These are phyloP conservation scores for Noccaea caerulescens DNA, from an alignment of 345 rosid species.

Conservation along the genomic window DNA sequence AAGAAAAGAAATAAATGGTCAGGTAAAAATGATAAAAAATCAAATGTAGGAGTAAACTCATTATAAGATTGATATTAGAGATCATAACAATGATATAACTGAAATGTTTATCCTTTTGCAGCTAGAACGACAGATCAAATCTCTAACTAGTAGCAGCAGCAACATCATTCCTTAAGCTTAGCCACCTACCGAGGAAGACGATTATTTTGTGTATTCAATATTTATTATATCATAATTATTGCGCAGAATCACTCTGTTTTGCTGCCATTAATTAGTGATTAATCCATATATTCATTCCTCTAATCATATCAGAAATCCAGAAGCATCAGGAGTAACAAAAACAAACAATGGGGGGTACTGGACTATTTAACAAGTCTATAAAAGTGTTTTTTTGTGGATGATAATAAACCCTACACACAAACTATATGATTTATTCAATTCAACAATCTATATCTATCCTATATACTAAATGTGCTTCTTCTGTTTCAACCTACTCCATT, in stretches of 20 bases:
- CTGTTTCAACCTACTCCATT: constrained; percentile 31
- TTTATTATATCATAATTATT: constrained; percentile 14
- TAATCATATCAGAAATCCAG: constrained; percentile 16
- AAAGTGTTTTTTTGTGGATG: neutral
- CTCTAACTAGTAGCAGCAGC: constrained; percentile 20
- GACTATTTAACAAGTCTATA: constrained; percentile 7
- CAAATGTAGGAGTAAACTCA: neutral
- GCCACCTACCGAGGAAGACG: constrained; percentile 1
- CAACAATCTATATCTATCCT: constrained; percentile 3
- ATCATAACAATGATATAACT: neutral
- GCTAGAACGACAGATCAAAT: constrained; percentile 32
- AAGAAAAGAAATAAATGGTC: constrained; percentile 62
- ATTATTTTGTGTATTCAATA: constrained; percentile 10
- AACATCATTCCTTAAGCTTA: constrained; percentile 26
- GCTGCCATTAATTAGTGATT: too few species aligned
- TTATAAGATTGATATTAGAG: neutral
- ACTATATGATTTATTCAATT: constrained; percentile 2
- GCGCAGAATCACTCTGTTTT: neutral
- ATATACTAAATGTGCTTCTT: constrained; percentile 8
- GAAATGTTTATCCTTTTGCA: constrained; percentile 14
- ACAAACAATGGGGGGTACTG: neutral
- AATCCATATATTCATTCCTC: constrained; percentile 5
- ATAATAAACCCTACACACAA: neutral
- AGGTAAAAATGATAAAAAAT: constrained; percentile 47
- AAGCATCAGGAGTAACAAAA: constrained; percentile 8